Conservation (phyloP, 2,329 filamentous ascomycete species). For the Neofusicoccum umdonicola region DNA sequence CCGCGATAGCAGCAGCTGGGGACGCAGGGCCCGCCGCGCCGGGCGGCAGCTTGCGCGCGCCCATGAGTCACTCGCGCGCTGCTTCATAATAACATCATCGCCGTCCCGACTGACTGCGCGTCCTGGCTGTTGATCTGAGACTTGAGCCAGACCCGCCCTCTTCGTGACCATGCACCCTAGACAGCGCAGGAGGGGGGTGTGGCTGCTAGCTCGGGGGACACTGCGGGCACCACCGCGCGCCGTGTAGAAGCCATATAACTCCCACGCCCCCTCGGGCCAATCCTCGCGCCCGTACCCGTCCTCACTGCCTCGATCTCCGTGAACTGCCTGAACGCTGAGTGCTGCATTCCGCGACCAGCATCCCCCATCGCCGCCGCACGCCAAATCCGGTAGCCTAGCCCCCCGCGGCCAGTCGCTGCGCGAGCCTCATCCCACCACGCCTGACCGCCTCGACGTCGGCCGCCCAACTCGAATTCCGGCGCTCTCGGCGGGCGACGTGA, state of each 20-base stretch:
- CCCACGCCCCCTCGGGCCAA: conserved; percentile 9
- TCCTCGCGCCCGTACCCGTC: conserved; percentile 6
- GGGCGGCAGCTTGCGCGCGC: conserved; percentile 11
- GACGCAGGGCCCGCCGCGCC: conserved; percentile 4
- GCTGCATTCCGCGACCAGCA: conserved; percentile 13
- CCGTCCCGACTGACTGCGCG: conserved; percentile 4
- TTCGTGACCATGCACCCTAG: conserved; percentile 11
- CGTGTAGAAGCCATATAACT: conserved; percentile 5
- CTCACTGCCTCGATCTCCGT: conserved; percentile 8
- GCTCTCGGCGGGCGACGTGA: conserved; percentile 15
- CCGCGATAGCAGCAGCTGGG: conserved; percentile 8
- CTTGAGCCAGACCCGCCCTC: conserved; percentile 8
- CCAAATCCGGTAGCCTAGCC: conserved; percentile 13
- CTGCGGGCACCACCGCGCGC: conserved; percentile 11
- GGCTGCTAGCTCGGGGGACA: background rate
- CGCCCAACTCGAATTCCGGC: conserved; percentile 14
- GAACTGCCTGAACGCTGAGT: background rate
- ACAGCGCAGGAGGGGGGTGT: conserved; percentile 11
- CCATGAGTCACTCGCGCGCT: conserved; percentile 14
- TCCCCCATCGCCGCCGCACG: conserved; percentile 5
- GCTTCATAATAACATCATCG: conserved; percentile 14
- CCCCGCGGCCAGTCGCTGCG: conserved; percentile 7
- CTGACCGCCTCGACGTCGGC: conserved; percentile 14
- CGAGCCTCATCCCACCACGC: conserved; percentile 16
- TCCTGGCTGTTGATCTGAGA: conserved; percentile 16